phyloP scores from a whole-genome alignment of 2,329 filamentous ascomycete species.

The Polychaeton citri region DNA sequence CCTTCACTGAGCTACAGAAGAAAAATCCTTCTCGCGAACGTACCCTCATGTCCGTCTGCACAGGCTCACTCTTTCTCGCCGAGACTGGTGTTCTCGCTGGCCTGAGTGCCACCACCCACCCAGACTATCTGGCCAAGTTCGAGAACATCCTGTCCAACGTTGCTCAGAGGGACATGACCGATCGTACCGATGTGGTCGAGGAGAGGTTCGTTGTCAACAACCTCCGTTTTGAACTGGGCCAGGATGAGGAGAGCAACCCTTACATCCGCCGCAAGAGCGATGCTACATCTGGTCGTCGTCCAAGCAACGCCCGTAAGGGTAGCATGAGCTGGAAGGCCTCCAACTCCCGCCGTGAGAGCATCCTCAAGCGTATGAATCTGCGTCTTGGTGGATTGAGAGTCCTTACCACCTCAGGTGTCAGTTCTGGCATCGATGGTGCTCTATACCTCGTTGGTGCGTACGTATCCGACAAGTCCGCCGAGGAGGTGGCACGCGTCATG shows the following conservation, averaged over 20 bases:
- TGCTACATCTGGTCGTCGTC: slow-evolving; percentile 28
- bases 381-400: slow-evolving; percentile 56
- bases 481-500: slow-evolving; percentile 60
- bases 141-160: slow-evolving; percentile 70
- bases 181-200: slow-evolving; percentile 73
- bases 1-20: slow-evolving; percentile 68
- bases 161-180: slow-evolving; percentile 53
- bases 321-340: slow-evolving; percentile 70
- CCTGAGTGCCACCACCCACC: slow-evolving; percentile 69
- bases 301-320: slow-evolving; percentile 50
- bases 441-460: slow-evolving; percentile 76
- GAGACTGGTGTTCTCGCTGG: slow-evolving; percentile 65
- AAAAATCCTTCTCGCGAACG: slow-evolving; percentile 67
- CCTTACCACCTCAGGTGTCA: slow-evolving; percentile 67
- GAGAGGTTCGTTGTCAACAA: slow-evolving; percentile 86
- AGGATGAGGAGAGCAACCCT: slow-evolving; percentile 68
- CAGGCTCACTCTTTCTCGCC: slow-evolving; percentile 64
- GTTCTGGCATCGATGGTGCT: slow-evolving; percentile 68
- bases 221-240: slow-evolving; percentile 67
- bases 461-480: slow-evolving; percentile 62
- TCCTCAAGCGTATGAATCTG: slow-evolving; percentile 64
- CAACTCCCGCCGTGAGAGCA: slow-evolving; percentile 63
- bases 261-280: slow-evolving; percentile 45
- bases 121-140: slow-evolving; percentile 65
- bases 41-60: slow-evolving; percentile 68